Conservation (phyloP, 1,284 basidiomycete species). For the Moesziomyces sp. region DNA sequence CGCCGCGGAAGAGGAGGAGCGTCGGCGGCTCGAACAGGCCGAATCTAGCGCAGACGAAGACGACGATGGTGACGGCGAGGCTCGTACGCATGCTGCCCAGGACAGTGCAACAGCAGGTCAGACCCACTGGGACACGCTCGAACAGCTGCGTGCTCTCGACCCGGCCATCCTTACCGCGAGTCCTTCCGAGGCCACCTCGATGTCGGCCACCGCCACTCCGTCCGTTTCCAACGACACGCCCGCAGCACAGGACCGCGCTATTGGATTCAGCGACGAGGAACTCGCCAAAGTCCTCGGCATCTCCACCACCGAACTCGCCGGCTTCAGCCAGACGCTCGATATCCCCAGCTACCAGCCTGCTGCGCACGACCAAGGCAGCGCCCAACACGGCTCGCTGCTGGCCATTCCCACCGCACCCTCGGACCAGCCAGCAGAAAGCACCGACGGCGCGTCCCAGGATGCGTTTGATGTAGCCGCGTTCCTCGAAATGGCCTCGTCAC, state of each 20-base stretch:
- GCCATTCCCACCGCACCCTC: too few species aligned
- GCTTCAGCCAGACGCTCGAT: slow-evolving; percentile 41
- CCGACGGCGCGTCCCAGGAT: slow-evolving; percentile 1
- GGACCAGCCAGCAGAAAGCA: neutral
- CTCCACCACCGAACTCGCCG: slow-evolving; percentile 37
- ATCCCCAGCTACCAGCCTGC: slow-evolving; percentile 11
- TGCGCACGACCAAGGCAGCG: neutral
- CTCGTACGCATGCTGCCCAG: neutral
- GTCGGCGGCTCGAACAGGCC: slow-evolving; percentile 25
- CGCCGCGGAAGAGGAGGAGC: slow-evolving; percentile 34
- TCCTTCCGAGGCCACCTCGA: slow-evolving; percentile 14
- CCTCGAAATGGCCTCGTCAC: slow-evolving; percentile 33
- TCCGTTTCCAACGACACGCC: slow-evolving; percentile 10
- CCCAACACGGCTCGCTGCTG: too few species aligned
- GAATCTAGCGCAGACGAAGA: slow-evolving; percentile 24
- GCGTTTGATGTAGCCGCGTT: slow-evolving; percentile 40
- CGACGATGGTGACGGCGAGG: neutral
- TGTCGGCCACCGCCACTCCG: slow-evolving; percentile 16
- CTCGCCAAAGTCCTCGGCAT: slow-evolving; percentile 48
- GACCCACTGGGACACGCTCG: neutral
- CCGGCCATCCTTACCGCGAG: neutral
- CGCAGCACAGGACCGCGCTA: slow-evolving; percentile 9
- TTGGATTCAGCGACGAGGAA: slow-evolving; percentile 41
- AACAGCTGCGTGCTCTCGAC: slow-evolving; percentile 2
- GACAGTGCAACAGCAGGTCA: neutral